These are phyloP conservation scores for Delonix regia DNA, from an alignment of 306 rosid genomes.

Conservation along the genomic window DNA sequence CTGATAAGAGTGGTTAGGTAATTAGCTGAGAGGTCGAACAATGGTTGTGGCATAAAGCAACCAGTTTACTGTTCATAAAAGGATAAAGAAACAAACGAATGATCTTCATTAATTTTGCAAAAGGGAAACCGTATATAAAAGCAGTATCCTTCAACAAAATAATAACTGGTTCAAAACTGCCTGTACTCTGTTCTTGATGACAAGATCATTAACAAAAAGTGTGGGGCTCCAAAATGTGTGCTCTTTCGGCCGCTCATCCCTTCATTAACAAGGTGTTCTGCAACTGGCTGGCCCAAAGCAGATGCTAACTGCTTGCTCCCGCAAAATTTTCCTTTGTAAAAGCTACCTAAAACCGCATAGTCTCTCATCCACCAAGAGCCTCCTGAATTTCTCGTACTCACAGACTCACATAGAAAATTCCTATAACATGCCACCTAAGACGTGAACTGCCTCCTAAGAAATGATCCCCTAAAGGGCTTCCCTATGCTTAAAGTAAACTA, in stretches of 20 bases:
- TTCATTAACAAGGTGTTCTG: slow-evolving; percentile 2
- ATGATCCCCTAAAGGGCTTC: neutral
- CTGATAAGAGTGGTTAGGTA: neutral
- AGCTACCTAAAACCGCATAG: slow-evolving; percentile 22
- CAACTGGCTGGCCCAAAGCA: slow-evolving; percentile 21
- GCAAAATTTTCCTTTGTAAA: slow-evolving; percentile 31
- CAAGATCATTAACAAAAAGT: neutral
- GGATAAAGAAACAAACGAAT: neutral
- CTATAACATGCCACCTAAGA: neutral
- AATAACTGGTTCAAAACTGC: slow-evolving; percentile 23
- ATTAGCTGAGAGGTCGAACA: neutral
- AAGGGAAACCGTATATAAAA: slow-evolving; percentile 2
- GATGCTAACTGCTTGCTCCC: slow-evolving; percentile 26
- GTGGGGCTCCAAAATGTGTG: neutral
- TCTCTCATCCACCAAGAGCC: neutral
- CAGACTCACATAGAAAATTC: neutral
- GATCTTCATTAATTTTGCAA: neutral
- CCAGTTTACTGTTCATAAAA: neutral
- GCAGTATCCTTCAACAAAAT: neutral
- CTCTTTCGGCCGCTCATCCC: slow-evolving; percentile 16
- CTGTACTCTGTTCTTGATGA: too few species aligned
- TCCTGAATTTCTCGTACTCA: neutral
- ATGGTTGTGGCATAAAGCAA: slow-evolving; percentile 1
- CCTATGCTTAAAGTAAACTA: neutral
- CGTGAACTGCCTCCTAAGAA: neutral